These are phyloP conservation scores for Polygonum aviculare DNA, from an alignment of 148 eudicot genomes.

Conservation along the genomic window DNA sequence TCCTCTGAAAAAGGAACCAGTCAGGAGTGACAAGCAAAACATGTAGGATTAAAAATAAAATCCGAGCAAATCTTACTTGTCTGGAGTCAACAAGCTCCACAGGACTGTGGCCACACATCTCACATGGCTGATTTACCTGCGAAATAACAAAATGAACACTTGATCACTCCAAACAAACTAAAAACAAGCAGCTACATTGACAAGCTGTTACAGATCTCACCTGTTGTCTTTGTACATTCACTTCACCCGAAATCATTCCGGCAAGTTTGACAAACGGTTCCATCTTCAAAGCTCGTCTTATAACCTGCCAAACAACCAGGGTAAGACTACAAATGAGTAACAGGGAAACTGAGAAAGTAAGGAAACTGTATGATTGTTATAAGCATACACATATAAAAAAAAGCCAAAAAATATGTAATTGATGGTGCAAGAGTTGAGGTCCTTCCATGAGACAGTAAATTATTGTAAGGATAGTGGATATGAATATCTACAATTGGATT, in stretches of 20 bases:
- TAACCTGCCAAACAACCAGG: constrained; percentile 18
- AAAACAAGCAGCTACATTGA: background rate
- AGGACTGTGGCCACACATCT: constrained; percentile 33
- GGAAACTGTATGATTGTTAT: background rate
- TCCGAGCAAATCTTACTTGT: constrained; percentile 19
- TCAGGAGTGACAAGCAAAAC: background rate
- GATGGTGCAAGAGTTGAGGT: background rate
- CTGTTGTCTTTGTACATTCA: constrained; percentile 28
- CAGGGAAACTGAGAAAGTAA: background rate
- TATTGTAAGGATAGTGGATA: background rate
- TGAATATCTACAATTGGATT: background rate
- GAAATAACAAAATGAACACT: background rate
- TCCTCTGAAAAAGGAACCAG: background rate
- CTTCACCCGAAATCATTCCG: constrained; percentile 28
- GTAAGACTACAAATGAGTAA: background rate
- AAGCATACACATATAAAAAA: background rate
- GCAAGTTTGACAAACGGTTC: constrained; percentile 32
- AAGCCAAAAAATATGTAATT: background rate
- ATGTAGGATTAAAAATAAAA: background rate
- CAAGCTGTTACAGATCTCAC: constrained; percentile 12
- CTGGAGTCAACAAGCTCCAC: constrained; percentile 31
- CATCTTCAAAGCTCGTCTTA: constrained; percentile 27
- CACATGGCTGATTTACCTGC: constrained; percentile 38
- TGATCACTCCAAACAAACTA: background rate
- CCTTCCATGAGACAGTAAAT: background rate